Evolutionary conservation across 1,139 yeast species (phyloP), one percentile per base, ranked within the genome.

Genomic region (Scheffersomyces cryptocercus): DNA sequence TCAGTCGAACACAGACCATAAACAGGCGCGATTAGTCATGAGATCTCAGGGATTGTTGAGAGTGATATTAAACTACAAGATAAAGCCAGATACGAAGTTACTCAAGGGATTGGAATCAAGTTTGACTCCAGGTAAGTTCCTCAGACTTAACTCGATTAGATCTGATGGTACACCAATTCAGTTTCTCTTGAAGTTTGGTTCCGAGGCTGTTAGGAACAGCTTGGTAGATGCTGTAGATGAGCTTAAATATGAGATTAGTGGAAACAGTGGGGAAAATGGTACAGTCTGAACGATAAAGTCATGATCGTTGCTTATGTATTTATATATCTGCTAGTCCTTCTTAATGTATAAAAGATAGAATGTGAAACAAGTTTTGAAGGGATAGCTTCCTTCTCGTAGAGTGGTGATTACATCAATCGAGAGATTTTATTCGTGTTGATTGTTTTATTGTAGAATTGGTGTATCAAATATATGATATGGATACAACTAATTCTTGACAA

Each of bases 31-130:
- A 53, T 63, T 93, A 26, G 86, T 93, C 4, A 91, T 95, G 97
- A 81, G 99, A 61, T 84, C 96, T 3, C 88, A 87, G 50, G 96
- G 96, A 1, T 79, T 89, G 29, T 74, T 89, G 49, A 81, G 91
- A 51, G 95, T 93, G 24, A 83, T 93, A 29, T 71, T 95, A 52
- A 95, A 95, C 64, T 69, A 84, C 41, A 85, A 90, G 15, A 69
- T 95, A 31, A 70, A 75, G 1, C 66, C 75, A 38, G 64, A 68
- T 3, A 79, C 89, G 13, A 81, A 82, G 47, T 67, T 89, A 3
- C 68, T 80, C 48, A 80, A 81, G 59, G 99, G 98, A 0, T 84
- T 91, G 75, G 88, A 88, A 50, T 87, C 95, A 37, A 89, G 97
- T 20, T 68, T 90, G 52, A 68, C 79, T 3, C 82, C 83, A 7